Base-by-base conservation (phyloP, 208 protist genomes). In the Leishmania gerbilli region DNA sequence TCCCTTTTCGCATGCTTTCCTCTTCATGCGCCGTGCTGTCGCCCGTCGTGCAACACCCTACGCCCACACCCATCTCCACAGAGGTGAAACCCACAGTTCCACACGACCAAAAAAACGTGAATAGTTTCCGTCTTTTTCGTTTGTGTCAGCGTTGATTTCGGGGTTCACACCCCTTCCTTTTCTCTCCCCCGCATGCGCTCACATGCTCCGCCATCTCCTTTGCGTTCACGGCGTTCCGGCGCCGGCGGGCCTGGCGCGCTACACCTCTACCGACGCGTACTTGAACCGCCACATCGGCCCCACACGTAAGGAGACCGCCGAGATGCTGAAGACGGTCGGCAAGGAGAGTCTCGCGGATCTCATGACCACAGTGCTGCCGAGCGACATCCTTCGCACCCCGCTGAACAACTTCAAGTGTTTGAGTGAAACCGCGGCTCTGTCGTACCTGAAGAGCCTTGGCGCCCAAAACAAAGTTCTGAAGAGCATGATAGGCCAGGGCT, bases 401-500 rank as follows among this genome's bases (percentile, higher is more conserved):
- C 56, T 97, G 55, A 87, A 84, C 75, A 85, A 77, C 40, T 85
- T 87, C 76, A 58, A 89, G n/a, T 64, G 91, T 21, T 74, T 93
- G 24, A 91, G 89, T 72, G 96, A 99, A 82, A 88, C 83, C 47
- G 91, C 98, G 77, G 77, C 89, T 6, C 86, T 98, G 24, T 78
- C 81, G 2, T 81, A 91, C 56, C 81, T 99, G 24, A 89, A 83
- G 76, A 86, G 65, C 15, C 76, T 90, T 40, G 87, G 88, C 21
- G 79, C 71, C 21, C 88, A 97, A 64, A 99, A 99, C 85, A 91
- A 93, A 74, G 76, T 99, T 0, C 62, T 92, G 37, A 98, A 98
- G 84, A 96, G 84, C 76, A 98, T 98, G 87, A 98, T 99, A 84
- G 97, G 97, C 21, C 92, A 97, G 82, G 97, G 97, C 27, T 99